These are phyloP conservation scores for Apiospora malaysiana DNA, from an alignment of 2,329 filamentous ascomycete species.

Conservation along the genomic window DNA sequence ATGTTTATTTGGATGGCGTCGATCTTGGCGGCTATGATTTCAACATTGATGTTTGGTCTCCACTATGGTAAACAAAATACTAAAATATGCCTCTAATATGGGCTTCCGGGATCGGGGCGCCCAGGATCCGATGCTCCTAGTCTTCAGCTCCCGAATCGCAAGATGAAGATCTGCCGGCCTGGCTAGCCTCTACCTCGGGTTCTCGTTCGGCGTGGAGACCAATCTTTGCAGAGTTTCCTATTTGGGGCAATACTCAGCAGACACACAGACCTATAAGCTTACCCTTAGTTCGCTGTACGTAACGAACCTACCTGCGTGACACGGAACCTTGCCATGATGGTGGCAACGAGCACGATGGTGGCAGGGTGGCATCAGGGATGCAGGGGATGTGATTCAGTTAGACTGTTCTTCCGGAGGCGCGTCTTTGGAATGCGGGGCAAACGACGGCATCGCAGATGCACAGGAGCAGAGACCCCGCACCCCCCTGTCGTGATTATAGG, in stretches of 20 bases:
- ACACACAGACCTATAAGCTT: not conserved
- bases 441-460: not conserved
- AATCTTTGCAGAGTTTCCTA: not conserved
- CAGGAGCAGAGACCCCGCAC: not conserved
- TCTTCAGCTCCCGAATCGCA: not conserved
- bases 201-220: not conserved
- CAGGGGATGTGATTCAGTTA: not conserved
- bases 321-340: not conserved
- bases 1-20: not conserved
- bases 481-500: not conserved
- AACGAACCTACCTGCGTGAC: not conserved
- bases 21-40: not conserved
- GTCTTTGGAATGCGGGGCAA: not conserved
- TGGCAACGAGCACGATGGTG: not conserved
- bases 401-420: not conserved
- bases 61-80: not conserved
- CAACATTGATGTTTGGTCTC: not conserved
- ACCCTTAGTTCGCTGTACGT: not conserved
- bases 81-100: not conserved
- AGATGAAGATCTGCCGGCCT: not conserved
- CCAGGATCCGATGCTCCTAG: not conserved
- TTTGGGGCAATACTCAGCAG: not conserved
- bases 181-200: not conserved
- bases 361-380: too few species aligned
- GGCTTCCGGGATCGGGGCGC: not conserved